Base-by-base conservation (phyloP, 768 basidiomycete genomes). In the Hygrocybe coccinea region DNA sequence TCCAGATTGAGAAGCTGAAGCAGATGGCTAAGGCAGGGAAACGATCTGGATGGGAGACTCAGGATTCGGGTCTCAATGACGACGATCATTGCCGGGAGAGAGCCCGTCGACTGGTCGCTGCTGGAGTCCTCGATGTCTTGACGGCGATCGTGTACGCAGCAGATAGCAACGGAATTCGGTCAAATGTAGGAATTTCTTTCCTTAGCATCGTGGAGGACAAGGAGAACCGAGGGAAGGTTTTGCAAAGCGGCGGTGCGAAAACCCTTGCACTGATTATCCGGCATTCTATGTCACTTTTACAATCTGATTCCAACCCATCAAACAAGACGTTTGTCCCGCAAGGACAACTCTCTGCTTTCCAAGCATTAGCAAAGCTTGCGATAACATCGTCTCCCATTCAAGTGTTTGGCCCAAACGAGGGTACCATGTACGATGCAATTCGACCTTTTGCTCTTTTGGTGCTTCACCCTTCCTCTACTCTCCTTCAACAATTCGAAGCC, bases 371-470 rank as follows among this genome's bases (percentile, higher is more conserved):
- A 14, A 97, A 97, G 66, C 83, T 99, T 24, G 76, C 91, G 44
- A 98, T 98, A 63, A 97, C 95, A 1, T 79, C 93, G 2, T 85
- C 93, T 9, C 97, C 97, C 0, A 69, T 90, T 0, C 87, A 91
- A 58, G 89, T 97, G 29, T 95, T 97, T 71, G 95, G 95, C 1
- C 89, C 94, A 7, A 81, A 89, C 57, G 79, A 84, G 38, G 83
- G 85, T 5, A 84, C 83, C 2, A 77, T 88, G 33, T 82, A 86
- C 64, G 91, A 97, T 65, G 84, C 84, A n/a, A 83, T 97, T 54
- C 80, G 86, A 2, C 94, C 94, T 0, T 76, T 98, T 49, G 81
- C 87, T 8, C 65, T 83, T 25, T 74, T 97, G 54, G 76, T 98
- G 35, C 79, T 82, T 38, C 84, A 88, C 64, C 71, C 82, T 1